Evolutionary conservation across 2,329 filamentous ascomycete genomes (phyloP).

Genomic region (Truncatella angustata): DNA sequence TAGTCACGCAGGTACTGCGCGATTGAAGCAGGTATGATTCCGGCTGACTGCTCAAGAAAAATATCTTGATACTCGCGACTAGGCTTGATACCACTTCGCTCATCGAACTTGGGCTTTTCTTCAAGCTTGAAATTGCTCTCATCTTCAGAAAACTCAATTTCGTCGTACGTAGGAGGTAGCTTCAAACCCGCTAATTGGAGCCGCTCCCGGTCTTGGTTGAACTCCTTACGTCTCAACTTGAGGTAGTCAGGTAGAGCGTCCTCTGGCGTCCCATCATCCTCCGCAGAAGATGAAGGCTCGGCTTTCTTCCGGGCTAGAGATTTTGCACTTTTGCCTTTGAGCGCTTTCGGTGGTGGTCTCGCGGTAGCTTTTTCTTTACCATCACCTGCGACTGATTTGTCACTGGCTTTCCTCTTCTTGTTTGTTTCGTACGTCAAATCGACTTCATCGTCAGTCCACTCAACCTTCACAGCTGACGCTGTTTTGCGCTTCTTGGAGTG

Average conservation of each 20-base stretch:
- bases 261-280: conserved; percentile 44
- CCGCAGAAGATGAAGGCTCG: conserved; percentile 33
- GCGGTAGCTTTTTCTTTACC: conserved; percentile 15
- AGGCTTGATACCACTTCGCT: conserved; percentile 55
- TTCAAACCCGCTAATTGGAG: conserved; percentile 69
- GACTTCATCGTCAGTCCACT: conserved; percentile 28
- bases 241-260: conserved; percentile 72
- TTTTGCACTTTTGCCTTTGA: conserved; percentile 12
- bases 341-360: conserved; percentile 13
- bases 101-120: conserved; percentile 69
- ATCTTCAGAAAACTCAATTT: conserved; percentile 73
- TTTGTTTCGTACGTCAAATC: conserved; percentile 11
- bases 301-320: conserved; percentile 17
- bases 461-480: conserved; percentile 13
- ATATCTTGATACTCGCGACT: conserved; percentile 74
- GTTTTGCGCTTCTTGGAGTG: conserved; percentile 22
- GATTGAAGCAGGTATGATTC: conserved; percentile 82
- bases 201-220: conserved; percentile 59
- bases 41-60: conserved; percentile 69
- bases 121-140: conserved; percentile 59
- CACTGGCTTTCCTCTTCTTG: conserved; percentile 22
- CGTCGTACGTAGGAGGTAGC: conserved; percentile 74
- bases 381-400: conserved; percentile 16
- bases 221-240: conserved; percentile 51
- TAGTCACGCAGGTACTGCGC: conserved; percentile 92